Evolutionary conservation across 129 eudicot species (phyloP), one percentile per base, ranked within the genome.

Genomic region (Smallanthus sonchifolius): DNA sequence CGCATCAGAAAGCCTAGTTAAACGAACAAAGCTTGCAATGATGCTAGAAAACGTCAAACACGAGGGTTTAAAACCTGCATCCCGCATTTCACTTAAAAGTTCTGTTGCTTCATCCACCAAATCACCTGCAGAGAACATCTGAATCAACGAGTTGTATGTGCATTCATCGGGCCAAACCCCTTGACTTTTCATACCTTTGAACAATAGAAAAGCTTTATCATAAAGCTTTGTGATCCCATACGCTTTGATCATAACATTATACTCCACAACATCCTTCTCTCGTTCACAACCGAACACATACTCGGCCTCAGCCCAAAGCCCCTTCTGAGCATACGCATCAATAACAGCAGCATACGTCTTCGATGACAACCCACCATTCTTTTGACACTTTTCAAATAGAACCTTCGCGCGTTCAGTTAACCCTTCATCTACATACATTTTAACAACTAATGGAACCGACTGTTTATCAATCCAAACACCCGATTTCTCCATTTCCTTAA

Each of bases 301-400:
- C 85, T 91, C 97, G 0, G 97, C 97, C 78, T 92, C 98, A 65
- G 87, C 84, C 95, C 98, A 92, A 60, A 89, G 89, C 17, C 96
- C 98, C 65, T 84, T 81, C 13, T 91, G 92, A 34, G 96, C 96
- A 83, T 84, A 91, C 2, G 81, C 84, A 77, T 91, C 92, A 2
- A 88, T 81, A 72, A 91, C 75, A 7, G 89, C 91, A 52, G 92
- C 92, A 72, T 80, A 84, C 3, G 76, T 81, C 76, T 45, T 86
- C 2, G 92, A 83, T 3, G 89, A 77, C 77, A 92, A 79, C 28
- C 81, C 80, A 35, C 82, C 84, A 17, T 70, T 59, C 37, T 73
- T 78, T 20, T 68, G 79, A 45, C 78, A 80, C 75, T 81, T 92
- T 72, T 84, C 82, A 8, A 89, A 81, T 67, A 87, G 20, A 45